Percentiles rank a stretch among this genome's conserved stretches.
Evolutionary conservation across 2,329 filamentous ascomycete species (phyloP).

Genomic region (Myotisia sp.): DNA sequence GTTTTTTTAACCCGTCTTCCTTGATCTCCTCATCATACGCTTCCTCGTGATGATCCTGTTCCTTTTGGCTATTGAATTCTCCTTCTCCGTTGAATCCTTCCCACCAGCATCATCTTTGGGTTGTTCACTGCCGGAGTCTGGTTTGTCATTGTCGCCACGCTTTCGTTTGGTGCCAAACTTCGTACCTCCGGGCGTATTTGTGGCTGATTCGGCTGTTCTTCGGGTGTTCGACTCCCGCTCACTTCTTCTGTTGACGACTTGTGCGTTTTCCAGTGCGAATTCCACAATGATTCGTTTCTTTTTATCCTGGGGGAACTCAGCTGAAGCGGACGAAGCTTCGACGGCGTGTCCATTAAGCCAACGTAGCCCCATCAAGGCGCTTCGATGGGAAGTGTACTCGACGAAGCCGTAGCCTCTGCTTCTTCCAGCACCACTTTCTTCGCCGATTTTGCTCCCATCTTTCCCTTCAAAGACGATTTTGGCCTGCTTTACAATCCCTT

Average conservation of each 20-base stretch:
- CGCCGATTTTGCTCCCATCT: conserved; percentile 69
- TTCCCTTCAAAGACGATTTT: conserved; percentile 88
- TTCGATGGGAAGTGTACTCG: conserved; percentile 86
- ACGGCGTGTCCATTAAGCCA: conserved; percentile 74
- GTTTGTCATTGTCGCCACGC: conserved; percentile 15
- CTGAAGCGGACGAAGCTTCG: conserved; percentile 15
- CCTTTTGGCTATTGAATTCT: conserved; percentile 45
- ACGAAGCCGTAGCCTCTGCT: conserved; percentile 94
- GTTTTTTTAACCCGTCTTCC: too few species aligned
- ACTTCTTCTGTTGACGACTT: conserved; percentile 71
- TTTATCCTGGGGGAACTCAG: conserved; percentile 23
- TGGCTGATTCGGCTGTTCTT: conserved; percentile 10
- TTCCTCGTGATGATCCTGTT: conserved; percentile 79
- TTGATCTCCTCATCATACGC: conserved; percentile 53
- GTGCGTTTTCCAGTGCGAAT: conserved; percentile 95
- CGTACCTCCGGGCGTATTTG: neutral
- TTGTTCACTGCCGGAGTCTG: conserved; percentile 16
- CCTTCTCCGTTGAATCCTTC: conserved; percentile 23
- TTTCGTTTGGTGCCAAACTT: neutral
- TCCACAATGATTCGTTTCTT: conserved; percentile 84
- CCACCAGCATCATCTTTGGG: conserved; percentile 11
- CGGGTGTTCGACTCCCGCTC: conserved; percentile 46
- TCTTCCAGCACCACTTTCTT: conserved; percentile 61
- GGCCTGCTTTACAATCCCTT: conserved; percentile 77
- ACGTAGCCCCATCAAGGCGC: conserved; percentile 83